phyloP scores from a whole-genome alignment of 2,329 filamentous ascomycete species.

The Ascochyta pisi region DNA sequence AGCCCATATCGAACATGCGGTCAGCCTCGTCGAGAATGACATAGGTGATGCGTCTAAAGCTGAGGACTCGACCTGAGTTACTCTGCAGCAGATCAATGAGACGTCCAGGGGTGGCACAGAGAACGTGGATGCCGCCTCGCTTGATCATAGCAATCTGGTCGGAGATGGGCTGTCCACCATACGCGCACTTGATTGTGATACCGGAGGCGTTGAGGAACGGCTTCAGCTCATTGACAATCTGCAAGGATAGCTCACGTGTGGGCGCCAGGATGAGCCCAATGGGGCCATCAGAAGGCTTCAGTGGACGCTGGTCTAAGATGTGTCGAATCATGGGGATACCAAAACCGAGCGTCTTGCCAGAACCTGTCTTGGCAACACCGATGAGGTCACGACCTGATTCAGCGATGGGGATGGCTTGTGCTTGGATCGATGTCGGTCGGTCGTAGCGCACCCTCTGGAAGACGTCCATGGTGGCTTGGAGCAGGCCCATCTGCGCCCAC shows the following conservation, averaged over 20 bases:
- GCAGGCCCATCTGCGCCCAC: conserved; percentile 94
- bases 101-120: conserved; percentile 86
- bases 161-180: conserved; percentile 93
- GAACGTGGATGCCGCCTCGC: conserved; percentile 91
- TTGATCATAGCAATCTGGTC: conserved; percentile 98
- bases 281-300: conserved; percentile 85
- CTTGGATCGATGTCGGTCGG: conserved; percentile 90
- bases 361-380: conserved; percentile 95
- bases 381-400: conserved; percentile 97
- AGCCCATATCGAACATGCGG: conserved; percentile 99
- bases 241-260: conserved; percentile 89
- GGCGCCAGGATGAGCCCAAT: conserved; percentile 91
- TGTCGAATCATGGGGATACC: conserved; percentile 96
- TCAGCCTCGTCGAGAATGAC: conserved; percentile 97
- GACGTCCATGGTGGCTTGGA: conserved; percentile 84
- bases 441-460: conserved; percentile 83
- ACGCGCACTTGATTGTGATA: conserved; percentile 87
- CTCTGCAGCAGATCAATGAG: conserved; percentile 95
- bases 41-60: conserved; percentile 86
- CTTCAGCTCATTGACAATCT: conserved; percentile 94
- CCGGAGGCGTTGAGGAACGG: conserved; percentile 89
- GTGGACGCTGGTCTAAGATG: conserved; percentile 87
- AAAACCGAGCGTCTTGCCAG: conserved; percentile 96
- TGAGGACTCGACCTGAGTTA: conserved; percentile 93
- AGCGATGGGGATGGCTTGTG: conserved; percentile 91